Evolutionary conservation across 176 grass and related monocot genomes (phyloP), one percentile per base, ranked within the genome.

Genomic region (Oryza meridionalis): DNA sequence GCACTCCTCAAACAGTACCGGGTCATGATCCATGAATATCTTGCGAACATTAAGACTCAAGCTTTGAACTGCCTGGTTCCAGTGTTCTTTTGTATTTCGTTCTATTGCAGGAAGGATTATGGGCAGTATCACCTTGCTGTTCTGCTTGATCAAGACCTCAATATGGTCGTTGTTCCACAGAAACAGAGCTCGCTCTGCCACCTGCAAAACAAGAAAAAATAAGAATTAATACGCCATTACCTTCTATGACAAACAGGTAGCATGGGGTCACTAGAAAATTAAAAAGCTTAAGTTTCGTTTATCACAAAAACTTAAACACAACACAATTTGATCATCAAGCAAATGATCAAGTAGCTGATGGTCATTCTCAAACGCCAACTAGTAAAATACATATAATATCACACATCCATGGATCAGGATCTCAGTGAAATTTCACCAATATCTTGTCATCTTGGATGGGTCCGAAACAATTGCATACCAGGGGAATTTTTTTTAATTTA

Each of bases 81-180:
- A 94, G 50, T 94, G 92, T 31, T 75, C 44, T 76, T 83, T 94
- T n/a, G 83, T 83, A 84, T 91, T 94, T 78, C 72, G 77, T 73
- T 94, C 92, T 14, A 94, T 82, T 2, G 88, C 79, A 65, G 92
- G 88, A 77, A 94, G 75, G 72, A 94, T 94, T 77, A 91, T 88
- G 12, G 92, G 92, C 77, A 94, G 51, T 80, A 94, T 47, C 80
- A 84, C 83, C 92, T 81, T 88, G 59, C 71, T 81, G 40, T 94
- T 94, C 69, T 94, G 92, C 77, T 88, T 94, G 82, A 94, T 94
- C 75, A 94, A 77, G 71, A 84, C 53, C 70, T 90, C 92, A 43
- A 94, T 90, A 74, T 88, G 92, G 53, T 90, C 92, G 4, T 91
- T 94, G 79, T 91, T 94, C 88, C 92, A 94, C 35, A 94, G 70